Percentiles rank a stretch among this genome's conserved stretches.
These are phyloP conservation scores for Phaeosphaeria sp. DNA, from an alignment of 2,329 filamentous ascomycete species.

Conservation along the genomic window DNA sequence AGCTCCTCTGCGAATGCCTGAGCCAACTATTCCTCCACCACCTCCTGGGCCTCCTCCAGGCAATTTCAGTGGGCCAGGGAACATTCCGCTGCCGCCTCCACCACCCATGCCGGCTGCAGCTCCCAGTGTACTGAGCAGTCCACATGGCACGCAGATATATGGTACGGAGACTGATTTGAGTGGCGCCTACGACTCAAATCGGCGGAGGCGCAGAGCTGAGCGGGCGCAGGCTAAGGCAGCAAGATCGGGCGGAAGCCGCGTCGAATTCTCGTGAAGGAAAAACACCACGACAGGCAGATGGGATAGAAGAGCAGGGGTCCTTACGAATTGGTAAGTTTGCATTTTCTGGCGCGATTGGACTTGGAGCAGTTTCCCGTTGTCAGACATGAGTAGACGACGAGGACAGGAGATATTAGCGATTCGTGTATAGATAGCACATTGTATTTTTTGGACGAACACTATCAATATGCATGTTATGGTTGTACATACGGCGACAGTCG, in stretches of 20 bases:
- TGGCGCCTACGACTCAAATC: conserved; percentile 46
- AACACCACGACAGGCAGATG: conserved; percentile 3
- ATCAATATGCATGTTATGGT: not conserved
- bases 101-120: conserved; percentile 42
- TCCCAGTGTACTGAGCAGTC: conserved; percentile 45
- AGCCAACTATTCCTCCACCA: conserved; percentile 37
- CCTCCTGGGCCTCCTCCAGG: conserved; percentile 40
- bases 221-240: conserved; percentile 48
- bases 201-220: conserved; percentile 48
- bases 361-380: not conserved
- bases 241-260: conserved; percentile 43
- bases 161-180: conserved; percentile 49
- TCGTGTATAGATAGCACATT: conserved; percentile 8
- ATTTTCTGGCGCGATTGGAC: conserved; percentile 16
- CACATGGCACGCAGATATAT: conserved; percentile 41
- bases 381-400: conserved; percentile 7
- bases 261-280: conserved; percentile 47
- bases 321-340: conserved; percentile 7
- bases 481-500: not conserved
- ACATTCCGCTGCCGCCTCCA: conserved; percentile 38
- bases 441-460: not conserved
- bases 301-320: not conserved
- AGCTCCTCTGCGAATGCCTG: conserved; percentile 36
- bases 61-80: conserved; percentile 15
- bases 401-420: not conserved